These are phyloP conservation scores for Pulveroboletus sp. DNA, from an alignment of 768 basidiomycete genomes.

Conservation along the genomic window DNA sequence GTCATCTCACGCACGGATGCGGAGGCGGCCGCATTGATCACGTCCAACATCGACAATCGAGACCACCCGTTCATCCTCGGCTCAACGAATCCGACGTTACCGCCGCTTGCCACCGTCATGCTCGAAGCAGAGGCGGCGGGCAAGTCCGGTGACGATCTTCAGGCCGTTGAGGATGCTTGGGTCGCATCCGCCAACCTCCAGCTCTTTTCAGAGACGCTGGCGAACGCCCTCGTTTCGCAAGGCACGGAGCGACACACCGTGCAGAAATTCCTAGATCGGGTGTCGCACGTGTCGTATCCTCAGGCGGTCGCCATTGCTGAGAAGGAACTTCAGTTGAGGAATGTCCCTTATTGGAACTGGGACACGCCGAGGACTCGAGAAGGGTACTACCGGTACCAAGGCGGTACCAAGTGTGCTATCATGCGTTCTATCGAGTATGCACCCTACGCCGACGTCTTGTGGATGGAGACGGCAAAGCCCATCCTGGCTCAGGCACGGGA, in stretches of 20 bases:
- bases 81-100: slow-evolving; percentile 67
- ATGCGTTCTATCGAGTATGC: slow-evolving; percentile 90
- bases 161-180: slow-evolving; percentile 90
- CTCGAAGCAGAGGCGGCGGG: slow-evolving; percentile 77
- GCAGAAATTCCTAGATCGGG: slow-evolving; percentile 56
- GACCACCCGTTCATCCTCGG: slow-evolving; percentile 98
- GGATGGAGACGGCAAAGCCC: slow-evolving; percentile 98
- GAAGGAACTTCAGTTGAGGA: slow-evolving; percentile 68
- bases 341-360: slow-evolving; percentile 90
- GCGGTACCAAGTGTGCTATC: slow-evolving; percentile 91
- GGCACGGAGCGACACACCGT: slow-evolving; percentile 46
- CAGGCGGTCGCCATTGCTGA: slow-evolving; percentile 72
- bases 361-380: slow-evolving; percentile 91
- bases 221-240: slow-evolving; percentile 59
- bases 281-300: slow-evolving; percentile 64
- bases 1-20: slow-evolving; percentile 93
- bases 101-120: slow-evolving; percentile 76
- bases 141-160: slow-evolving; percentile 72
- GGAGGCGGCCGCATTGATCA: slow-evolving; percentile 95
- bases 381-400: slow-evolving; percentile 96
- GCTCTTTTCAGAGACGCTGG: slow-evolving; percentile 71
- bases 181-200: slow-evolving; percentile 68
- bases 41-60: slow-evolving; percentile 94
- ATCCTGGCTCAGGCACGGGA: slow-evolving; percentile 88
- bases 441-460: slow-evolving; percentile 86